These are phyloP conservation scores for Syncephalastrum sp. DNA, from an alignment of 371 early-diverging fungal genomes.

Conservation along the genomic window DNA sequence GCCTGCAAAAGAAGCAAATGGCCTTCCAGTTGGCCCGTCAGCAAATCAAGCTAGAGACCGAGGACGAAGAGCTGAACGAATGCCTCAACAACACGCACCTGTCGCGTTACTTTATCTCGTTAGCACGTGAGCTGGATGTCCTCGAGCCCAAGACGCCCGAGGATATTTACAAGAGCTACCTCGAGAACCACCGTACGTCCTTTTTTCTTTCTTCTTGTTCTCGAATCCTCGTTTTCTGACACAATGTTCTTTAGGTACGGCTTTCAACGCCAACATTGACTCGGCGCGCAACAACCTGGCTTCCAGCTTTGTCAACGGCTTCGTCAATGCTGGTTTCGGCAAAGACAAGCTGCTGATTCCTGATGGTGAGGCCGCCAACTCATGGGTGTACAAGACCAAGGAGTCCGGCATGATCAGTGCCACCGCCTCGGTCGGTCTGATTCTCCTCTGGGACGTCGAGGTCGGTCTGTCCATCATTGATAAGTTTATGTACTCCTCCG, in stretches of 20 bases:
- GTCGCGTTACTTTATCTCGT: constrained; percentile 81
- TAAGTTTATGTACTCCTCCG: constrained; percentile 87
- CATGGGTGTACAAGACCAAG: constrained; percentile 97
- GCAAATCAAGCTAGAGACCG: constrained; percentile 78
- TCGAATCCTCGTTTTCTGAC: neutral
- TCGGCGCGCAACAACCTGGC: constrained; percentile 95
- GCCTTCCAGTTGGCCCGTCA: constrained; percentile 94
- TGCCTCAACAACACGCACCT: constrained; percentile 88
- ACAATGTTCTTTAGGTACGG: constrained; percentile 34
- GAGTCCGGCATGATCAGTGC: constrained; percentile 95
- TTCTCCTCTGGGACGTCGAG: constrained; percentile 94
- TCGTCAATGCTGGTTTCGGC: constrained; percentile 96
- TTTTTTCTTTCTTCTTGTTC: neutral
- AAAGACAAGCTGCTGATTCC: constrained; percentile 89
- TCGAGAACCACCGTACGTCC: constrained; percentile 81
- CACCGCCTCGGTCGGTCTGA: constrained; percentile 91
- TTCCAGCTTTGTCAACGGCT: constrained; percentile 96
- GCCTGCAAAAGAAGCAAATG: constrained; percentile 87
- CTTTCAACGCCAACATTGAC: constrained; percentile 74
- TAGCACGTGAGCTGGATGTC: constrained; percentile 92
- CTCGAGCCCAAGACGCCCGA: constrained; percentile 95
- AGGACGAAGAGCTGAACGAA: constrained; percentile 78
- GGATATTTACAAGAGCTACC: constrained; percentile 96
- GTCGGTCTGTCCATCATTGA: constrained; percentile 88
- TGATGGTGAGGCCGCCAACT: constrained; percentile 68